Conservation (phyloP, 148 eudicot genomes). For the Fagopyrum tataricum region DNA sequence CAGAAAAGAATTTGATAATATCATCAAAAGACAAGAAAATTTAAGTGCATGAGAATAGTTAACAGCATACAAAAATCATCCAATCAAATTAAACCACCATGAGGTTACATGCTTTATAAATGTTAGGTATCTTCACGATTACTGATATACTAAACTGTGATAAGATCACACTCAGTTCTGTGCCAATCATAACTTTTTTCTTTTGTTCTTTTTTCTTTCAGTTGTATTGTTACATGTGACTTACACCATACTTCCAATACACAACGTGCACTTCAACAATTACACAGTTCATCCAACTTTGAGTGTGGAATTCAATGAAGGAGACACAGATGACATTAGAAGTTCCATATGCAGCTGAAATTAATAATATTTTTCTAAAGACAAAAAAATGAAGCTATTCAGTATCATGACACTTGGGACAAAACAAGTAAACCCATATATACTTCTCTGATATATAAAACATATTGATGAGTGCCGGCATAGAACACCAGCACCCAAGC, state of each 20-base stretch:
- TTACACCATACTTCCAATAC: not conserved
- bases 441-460: not conserved
- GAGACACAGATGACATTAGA: not conserved
- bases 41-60: not conserved
- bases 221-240: not conserved
- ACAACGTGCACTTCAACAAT: not conserved
- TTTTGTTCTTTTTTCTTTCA: not conserved
- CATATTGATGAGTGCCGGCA: no score
- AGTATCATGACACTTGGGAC: not conserved
- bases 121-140: not conserved
- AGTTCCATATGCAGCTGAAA: not conserved
- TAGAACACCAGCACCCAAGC: not conserved
- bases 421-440: not conserved
- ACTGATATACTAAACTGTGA: not conserved
- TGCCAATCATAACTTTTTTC: not conserved
- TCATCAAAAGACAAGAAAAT: no score
- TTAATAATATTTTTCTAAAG: not conserved
- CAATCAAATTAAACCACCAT: not conserved
- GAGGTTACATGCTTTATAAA: not conserved
- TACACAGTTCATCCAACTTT: not conserved
- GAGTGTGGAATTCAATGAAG: not conserved
- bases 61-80: not conserved
- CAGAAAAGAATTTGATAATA: not conserved
- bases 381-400: not conserved
- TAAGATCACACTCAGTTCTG: not conserved